Evolutionary conservation across 306 rosid genomes (phyloP).

Genomic region (Cyclanthera cordifolia): DNA sequence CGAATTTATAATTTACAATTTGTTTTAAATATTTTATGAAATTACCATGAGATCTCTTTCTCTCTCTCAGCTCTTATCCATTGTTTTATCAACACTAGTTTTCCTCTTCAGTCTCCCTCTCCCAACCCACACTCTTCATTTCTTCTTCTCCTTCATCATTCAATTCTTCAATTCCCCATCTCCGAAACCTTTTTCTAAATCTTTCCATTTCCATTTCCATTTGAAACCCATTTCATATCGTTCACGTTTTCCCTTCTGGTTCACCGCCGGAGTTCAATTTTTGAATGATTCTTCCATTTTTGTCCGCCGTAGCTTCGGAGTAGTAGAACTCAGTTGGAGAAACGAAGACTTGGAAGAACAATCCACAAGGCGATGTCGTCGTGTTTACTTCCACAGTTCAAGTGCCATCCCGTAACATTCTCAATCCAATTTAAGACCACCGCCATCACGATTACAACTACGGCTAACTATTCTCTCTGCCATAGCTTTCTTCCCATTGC

Average conservation of each 20-base stretch:
- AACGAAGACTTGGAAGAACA: neutral
- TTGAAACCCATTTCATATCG: neutral
- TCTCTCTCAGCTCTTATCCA: slow-evolving; percentile 17
- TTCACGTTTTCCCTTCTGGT: neutral
- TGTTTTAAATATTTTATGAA: no score
- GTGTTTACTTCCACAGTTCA: slow-evolving; percentile 69
- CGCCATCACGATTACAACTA: neutral
- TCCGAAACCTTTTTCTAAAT: neutral
- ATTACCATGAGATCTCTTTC: no score
- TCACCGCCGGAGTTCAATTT: neutral
- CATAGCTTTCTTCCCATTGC: slow-evolving; percentile 11
- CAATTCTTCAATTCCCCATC: neutral
- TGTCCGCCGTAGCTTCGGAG: neutral
- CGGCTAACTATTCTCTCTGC: slow-evolving; percentile 12
- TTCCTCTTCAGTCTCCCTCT: neutral
- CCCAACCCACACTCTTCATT: neutral
- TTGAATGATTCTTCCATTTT: neutral
- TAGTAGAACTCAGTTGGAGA: neutral
- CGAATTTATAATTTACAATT: no score
- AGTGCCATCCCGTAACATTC: slow-evolving; percentile 46
- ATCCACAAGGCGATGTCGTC: slow-evolving; percentile 44
- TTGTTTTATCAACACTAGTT: slow-evolving; percentile 20
- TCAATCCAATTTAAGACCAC: slow-evolving; percentile 31
- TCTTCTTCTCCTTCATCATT: neutral
- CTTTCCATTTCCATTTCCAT: neutral